phyloP scores from a whole-genome alignment of 73 alveolate genomes.

The Urostyla sp. region DNA sequence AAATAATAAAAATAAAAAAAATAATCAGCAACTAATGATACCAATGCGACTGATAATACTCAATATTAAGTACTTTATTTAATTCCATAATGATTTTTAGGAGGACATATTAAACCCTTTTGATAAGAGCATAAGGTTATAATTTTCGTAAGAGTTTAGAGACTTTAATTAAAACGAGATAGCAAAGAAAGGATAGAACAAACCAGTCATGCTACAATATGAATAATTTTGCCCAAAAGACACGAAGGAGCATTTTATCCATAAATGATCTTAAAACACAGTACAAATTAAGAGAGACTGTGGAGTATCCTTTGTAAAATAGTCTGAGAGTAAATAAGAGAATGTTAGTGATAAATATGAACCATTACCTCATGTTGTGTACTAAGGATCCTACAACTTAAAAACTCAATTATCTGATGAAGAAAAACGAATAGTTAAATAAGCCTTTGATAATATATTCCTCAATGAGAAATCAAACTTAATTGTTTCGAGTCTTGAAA shows the following conservation, averaged over 20 bases:
- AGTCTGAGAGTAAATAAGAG: slow-evolving; percentile 72
- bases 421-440: neutral
- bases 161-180: too few relatives aligned
- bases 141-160: too few relatives aligned
- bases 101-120: too few relatives aligned
- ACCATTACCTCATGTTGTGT: slow-evolving; percentile 54
- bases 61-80: too few relatives aligned
- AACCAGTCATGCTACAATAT: slow-evolving; percentile 12
- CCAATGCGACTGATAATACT: too few relatives aligned
- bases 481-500: slow-evolving; percentile 54
- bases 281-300: slow-evolving; percentile 77
- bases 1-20: too few relatives aligned
- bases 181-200: too few relatives aligned
- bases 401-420: neutral
- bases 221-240: slow-evolving; percentile 36
- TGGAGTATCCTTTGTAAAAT: slow-evolving; percentile 84
- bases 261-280: slow-evolving; percentile 60
- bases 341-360: slow-evolving; percentile 39
- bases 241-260: slow-evolving; percentile 71
- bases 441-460: neutral
- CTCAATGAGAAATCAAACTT: neutral
- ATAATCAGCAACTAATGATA: too few relatives aligned
- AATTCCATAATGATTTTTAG: too few relatives aligned
- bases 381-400: slow-evolving; percentile 53
- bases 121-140: too few relatives aligned